Conservation (phyloP, 1,284 basidiomycete species). For the Ceratobasidium sp. region DNA sequence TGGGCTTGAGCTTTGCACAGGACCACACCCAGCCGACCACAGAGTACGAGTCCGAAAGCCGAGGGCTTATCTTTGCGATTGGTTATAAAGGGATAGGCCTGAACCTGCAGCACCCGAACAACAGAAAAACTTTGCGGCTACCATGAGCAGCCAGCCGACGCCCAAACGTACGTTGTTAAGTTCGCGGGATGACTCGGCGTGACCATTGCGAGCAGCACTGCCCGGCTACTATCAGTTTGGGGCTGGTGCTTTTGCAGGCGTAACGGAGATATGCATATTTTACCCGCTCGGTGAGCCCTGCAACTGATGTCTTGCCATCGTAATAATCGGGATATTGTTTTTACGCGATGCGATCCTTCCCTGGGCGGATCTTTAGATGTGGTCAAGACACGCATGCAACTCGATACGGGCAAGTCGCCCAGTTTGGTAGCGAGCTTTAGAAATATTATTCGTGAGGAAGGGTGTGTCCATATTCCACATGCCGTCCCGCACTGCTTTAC, state of each 20-base stretch:
- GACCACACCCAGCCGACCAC: neutral
- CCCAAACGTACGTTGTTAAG: slow-evolving; percentile 31
- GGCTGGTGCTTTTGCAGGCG: slow-evolving; percentile 89
- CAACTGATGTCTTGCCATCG: slow-evolving; percentile 29
- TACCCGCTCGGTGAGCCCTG: slow-evolving; percentile 83
- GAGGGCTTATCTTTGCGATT: neutral
- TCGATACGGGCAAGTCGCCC: slow-evolving; percentile 82
- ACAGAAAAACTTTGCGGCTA: neutral
- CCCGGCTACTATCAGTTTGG: slow-evolving; percentile 89
- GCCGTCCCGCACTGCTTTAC: slow-evolving; percentile 6
- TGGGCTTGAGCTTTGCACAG: neutral
- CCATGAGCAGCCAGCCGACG: slow-evolving; percentile 18
- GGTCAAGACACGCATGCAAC: slow-evolving; percentile 98
- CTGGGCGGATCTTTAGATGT: slow-evolving; percentile 52
- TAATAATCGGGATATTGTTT: slow-evolving; percentile 3
- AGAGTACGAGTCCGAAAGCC: slow-evolving; percentile 8
- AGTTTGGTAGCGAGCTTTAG: slow-evolving; percentile 85
- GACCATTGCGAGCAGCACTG: slow-evolving; percentile 60
- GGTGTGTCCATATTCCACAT: slow-evolving; percentile 63
- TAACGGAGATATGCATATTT: slow-evolving; percentile 89
- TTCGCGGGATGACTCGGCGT: neutral
- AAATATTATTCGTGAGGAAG: slow-evolving; percentile 83
- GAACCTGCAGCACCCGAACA: neutral
- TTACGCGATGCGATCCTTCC: slow-evolving; percentile 51
- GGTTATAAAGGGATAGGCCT: neutral